Percentiles rank a stretch among this genome's conserved stretches.
These are phyloP conservation scores for Nakataea oryzae DNA, from an alignment of 2,329 filamentous ascomycete genomes.

Conservation along the genomic window DNA sequence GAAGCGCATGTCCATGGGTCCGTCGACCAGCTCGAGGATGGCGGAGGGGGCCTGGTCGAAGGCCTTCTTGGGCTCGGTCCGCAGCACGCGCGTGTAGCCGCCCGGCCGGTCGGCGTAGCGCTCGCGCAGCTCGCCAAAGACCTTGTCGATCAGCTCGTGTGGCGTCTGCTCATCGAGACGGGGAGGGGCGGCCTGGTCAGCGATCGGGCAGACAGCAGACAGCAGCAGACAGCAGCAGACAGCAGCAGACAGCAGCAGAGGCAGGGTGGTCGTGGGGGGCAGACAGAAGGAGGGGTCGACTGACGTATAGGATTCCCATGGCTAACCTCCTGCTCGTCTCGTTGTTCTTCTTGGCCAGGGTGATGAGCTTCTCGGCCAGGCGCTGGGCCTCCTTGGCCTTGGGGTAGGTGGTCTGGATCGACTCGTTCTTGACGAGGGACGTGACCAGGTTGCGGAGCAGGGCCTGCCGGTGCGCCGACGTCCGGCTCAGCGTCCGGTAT, in stretches of 20 bases:
- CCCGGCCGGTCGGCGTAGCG: slow-evolving; percentile 74
- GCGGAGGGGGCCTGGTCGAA: slow-evolving; percentile 80
- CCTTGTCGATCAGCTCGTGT: slow-evolving; percentile 64
- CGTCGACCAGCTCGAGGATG: slow-evolving; percentile 91
- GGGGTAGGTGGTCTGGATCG: slow-evolving; percentile 87
- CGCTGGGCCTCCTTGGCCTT: slow-evolving; percentile 97
- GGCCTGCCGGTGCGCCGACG: slow-evolving; percentile 79
- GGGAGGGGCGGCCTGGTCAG: neutral
- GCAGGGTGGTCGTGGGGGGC: too few relatives aligned
- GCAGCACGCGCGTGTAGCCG: slow-evolving; percentile 89
- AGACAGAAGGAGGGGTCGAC: slow-evolving; percentile 18
- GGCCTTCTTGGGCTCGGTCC: slow-evolving; percentile 77
- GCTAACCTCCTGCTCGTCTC: slow-evolving; percentile 67
- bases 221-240: neutral
- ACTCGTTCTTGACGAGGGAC: slow-evolving; percentile 85
- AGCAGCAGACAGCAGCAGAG: too few relatives aligned
- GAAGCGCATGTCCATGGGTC: slow-evolving; percentile 87
- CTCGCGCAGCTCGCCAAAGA: slow-evolving; percentile 72
- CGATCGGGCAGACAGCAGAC: neutral
- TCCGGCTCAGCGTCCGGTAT: slow-evolving; percentile 80
- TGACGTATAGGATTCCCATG: slow-evolving; percentile 76
- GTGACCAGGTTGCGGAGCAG: slow-evolving; percentile 93
- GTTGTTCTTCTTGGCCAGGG: slow-evolving; percentile 85
- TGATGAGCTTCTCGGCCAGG: slow-evolving; percentile 88
- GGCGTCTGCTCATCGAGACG: slow-evolving; percentile 42